Evolutionary conservation across 345 rosid genomes (phyloP).

Genomic region (Gossypium ekmanianum): DNA sequence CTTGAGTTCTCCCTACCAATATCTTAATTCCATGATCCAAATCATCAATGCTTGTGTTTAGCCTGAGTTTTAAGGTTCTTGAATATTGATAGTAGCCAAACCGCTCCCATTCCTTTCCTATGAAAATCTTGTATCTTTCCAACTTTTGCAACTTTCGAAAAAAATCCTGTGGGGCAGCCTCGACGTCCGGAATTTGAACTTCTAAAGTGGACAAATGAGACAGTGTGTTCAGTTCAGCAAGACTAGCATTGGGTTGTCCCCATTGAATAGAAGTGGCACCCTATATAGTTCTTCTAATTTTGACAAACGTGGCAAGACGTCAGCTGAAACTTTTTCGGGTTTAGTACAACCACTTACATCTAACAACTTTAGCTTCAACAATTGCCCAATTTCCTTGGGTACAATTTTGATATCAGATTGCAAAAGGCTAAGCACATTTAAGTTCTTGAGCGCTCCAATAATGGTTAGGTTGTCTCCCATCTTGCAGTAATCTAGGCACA

Average conservation of each 20-base stretch:
- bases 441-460: constrained; percentile 9
- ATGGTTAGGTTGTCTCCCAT: background rate
- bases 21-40: background rate
- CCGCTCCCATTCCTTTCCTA: background rate
- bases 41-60: background rate
- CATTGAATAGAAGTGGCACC: background rate
- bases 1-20: constrained; percentile 2
- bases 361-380: constrained; percentile 14
- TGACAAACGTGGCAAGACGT: constrained; percentile 17
- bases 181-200: background rate
- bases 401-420: background rate
- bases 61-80: background rate
- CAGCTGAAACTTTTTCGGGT: constrained; percentile 4
- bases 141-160: background rate
- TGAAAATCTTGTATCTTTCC: background rate
- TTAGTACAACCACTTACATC: background rate
- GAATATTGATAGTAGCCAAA: background rate
- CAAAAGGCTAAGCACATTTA: constrained; percentile 16
- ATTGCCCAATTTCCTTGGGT: constrained; percentile 17
- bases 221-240: constrained; percentile 23
- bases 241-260: constrained; percentile 6
- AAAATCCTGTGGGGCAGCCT: background rate
- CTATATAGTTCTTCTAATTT: constrained; percentile 29
- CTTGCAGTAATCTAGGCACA: background rate
- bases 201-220: constrained; percentile 13